Evolutionary conservation across 345 rosid genomes (phyloP).

Genomic region (Populus simonii): DNA sequence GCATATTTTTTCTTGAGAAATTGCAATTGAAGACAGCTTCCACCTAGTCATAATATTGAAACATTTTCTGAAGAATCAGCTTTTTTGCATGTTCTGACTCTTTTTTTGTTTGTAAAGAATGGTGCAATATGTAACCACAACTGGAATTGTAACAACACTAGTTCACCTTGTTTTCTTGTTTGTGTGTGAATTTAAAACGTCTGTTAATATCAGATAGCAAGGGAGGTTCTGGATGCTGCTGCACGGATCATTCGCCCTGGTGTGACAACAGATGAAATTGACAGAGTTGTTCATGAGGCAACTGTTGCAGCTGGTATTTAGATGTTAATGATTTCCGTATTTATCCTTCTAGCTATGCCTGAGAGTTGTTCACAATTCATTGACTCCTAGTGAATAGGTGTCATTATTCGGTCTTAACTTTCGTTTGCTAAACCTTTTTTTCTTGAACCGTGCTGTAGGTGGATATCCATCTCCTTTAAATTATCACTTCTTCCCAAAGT

Average conservation of each 20-base stretch:
- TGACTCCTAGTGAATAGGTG: no score
- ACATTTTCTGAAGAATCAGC: no score
- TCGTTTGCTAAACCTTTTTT: neutral
- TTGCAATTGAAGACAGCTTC: no score
- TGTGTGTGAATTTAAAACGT: neutral
- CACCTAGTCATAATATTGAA: no score
- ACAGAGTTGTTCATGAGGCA: constrained; percentile 85
- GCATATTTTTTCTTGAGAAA: no score
- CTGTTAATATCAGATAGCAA: constrained; percentile 53
- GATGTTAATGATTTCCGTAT: neutral
- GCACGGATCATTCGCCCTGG: constrained; percentile 76
- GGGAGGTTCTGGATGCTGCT: constrained; percentile 91
- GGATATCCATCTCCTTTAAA: constrained; percentile 98
- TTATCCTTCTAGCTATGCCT: neutral
- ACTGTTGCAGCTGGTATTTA: constrained; percentile 75
- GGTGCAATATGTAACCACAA: no score
- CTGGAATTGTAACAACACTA: no score
- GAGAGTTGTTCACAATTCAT: no score
- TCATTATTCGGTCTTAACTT: neutral
- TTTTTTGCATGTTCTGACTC: no score
- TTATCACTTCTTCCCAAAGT: constrained; percentile 92
- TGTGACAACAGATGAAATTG: constrained; percentile 94
- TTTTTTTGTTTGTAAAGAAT: no score
- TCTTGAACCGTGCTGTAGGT: constrained; percentile 43
- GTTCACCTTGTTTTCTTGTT: no score